Evolutionary conservation across 2,329 filamentous ascomycete genomes (phyloP).

Genomic region (Penicillium expansum): DNA sequence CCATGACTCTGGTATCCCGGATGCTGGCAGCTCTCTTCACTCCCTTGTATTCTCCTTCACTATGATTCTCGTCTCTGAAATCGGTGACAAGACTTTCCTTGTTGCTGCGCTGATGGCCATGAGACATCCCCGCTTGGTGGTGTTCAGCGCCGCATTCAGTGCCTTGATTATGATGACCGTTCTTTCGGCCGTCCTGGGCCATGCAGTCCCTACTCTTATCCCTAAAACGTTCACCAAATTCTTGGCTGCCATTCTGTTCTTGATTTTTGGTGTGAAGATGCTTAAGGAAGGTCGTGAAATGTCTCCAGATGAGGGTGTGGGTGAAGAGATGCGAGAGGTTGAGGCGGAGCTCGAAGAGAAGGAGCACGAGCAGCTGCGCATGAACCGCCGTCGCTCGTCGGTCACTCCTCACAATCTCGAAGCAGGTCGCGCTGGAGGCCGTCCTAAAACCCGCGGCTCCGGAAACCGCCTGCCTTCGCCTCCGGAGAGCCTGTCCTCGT

Average conservation of each 20-base stretch:
- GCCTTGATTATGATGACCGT: slow-evolving; percentile 93
- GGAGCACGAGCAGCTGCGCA: slow-evolving; percentile 70
- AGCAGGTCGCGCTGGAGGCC: slow-evolving; percentile 64
- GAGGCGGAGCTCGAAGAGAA: slow-evolving; percentile 93
- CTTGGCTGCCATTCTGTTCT: slow-evolving; percentile 78
- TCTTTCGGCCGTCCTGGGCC: slow-evolving; percentile 85
- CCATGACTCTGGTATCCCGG: slow-evolving; percentile 32
- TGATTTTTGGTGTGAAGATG: slow-evolving; percentile 83
- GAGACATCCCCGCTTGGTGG: slow-evolving; percentile 89
- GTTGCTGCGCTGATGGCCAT: slow-evolving; percentile 98
- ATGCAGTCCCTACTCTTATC: slow-evolving; percentile 85
- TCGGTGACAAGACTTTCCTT: slow-evolving; percentile 98
- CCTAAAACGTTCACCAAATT: slow-evolving; percentile 89
- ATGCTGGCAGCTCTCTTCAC: slow-evolving; percentile 72
- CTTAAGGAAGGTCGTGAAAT: slow-evolving; percentile 84
- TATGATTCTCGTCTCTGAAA: slow-evolving; percentile 96
- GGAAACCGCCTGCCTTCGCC: slow-evolving; percentile 76
- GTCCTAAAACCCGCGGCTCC: slow-evolving; percentile 64
- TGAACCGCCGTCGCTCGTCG: slow-evolving; percentile 63
- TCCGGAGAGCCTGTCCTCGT: slow-evolving; percentile 75
- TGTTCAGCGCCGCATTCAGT: slow-evolving; percentile 91
- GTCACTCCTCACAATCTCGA: slow-evolving; percentile 76
- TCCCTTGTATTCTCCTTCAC: slow-evolving; percentile 89
- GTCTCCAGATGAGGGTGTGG: slow-evolving; percentile 83
- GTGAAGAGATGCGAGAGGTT: slow-evolving; percentile 97